Evolutionary conservation across 139 green algal genomes (phyloP), one percentile per base, ranked within the genome.

Genomic region (Zygnema circumcarinatum): DNA sequence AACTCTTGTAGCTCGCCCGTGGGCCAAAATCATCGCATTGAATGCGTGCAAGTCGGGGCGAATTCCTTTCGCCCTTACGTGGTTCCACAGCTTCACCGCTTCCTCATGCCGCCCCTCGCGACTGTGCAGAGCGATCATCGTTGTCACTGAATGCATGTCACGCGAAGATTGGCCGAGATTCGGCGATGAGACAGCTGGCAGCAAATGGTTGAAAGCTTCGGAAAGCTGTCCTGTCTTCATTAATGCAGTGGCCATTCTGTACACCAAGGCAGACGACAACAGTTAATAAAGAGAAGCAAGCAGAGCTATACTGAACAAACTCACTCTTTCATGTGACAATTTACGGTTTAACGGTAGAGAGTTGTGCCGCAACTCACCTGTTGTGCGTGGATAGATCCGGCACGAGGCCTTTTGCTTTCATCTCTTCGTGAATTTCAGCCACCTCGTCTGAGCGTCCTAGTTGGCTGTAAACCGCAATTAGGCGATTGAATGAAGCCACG

Each of bases 21-120:
- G 16, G 11, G 69, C 69, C 69, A 78, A 39, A 78, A 78, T 78
- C 69, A 78, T 78, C 7, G 69, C 69, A 41, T 78, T 78, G 74
- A 21, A 82, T 16, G 52, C 74, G 25, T 2, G 39, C n/a, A 82
- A 42, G 31, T 82, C 74, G 47, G 74, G 74, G 39, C 39, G 21
- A 2, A 67, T 67, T 33, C 69, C 69, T 11, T 35, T 33, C 69
- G 38, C 69, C 16, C 69, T 11, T n/a, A 82, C 2, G 31, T 52
- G 32, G 39, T n/a, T 21, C 32, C 31, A 82, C 25, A 82, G 25
- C 31, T 82, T 2, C 25, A 68, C 39, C 33, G 74, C 74, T 52
- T 2, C 32, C 74, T 68, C 32, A n/a, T 42, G 32, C 39, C 33
- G 32, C 74, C 74, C 74, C 33, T 2, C 74, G 31, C 33, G 74